Evolutionary conservation across 305 asterid genomes (phyloP).

Genomic region (Fraxinus nigra): DNA sequence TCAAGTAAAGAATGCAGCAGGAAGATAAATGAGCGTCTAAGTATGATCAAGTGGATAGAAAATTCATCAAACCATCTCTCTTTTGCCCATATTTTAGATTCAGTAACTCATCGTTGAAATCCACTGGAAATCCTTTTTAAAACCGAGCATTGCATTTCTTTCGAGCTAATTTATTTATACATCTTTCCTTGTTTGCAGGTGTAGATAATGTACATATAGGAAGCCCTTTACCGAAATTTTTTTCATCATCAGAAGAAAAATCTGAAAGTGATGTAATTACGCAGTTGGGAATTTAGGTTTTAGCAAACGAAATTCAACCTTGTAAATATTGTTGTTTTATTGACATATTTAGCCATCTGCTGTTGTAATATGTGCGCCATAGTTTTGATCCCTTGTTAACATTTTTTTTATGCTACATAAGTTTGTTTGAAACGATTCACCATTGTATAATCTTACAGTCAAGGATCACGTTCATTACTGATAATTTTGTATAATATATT

Average conservation of each 20-base stretch:
- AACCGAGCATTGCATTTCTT: not conserved
- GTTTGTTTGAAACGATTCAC: not conserved
- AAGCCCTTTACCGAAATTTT: conserved; percentile 5
- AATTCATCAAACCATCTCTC: not conserved
- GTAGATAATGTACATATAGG: conserved; percentile 38
- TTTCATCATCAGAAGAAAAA: conserved; percentile 21
- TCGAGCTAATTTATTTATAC: conserved; percentile 7
- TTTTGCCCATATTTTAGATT: not conserved
- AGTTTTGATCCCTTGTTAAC: not conserved
- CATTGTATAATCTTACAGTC: not conserved
- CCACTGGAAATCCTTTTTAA: not conserved
- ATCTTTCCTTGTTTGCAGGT: conserved; percentile 39
- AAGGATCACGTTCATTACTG: not conserved
- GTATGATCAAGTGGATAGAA: not conserved
- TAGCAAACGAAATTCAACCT: conserved; percentile 20
- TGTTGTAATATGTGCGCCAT: conserved; percentile 21
- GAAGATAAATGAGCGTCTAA: not conserved
- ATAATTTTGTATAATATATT: conserved; percentile 3
- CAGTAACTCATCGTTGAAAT: not conserved
- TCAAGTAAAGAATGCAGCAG: not conserved
- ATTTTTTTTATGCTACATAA: not conserved
- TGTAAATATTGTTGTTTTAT: conserved; percentile 23
- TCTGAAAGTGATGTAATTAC: conserved; percentile 33
- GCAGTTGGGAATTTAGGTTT: conserved; percentile 22
- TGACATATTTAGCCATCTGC: conserved; percentile 11